A percentile compares a stretch with the other conserved stretches of the same genome.
phyloP scores from a whole-genome alignment of 129 eudicot genomes.

The Flaveria bidentis region DNA sequence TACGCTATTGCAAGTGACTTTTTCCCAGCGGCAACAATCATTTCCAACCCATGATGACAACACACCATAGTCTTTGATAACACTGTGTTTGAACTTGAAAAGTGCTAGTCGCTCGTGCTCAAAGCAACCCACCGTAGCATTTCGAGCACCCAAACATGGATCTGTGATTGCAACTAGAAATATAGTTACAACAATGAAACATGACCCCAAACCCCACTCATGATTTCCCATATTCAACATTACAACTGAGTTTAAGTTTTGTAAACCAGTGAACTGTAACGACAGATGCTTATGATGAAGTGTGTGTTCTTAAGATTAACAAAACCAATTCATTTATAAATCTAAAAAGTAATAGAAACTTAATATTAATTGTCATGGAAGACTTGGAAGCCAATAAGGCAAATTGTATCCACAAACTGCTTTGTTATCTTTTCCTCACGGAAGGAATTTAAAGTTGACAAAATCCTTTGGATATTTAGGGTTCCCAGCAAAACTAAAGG shows the following conservation, averaged over 20 bases:
- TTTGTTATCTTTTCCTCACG: no score
- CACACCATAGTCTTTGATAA: neutral
- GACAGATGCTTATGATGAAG: neutral
- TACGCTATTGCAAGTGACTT: neutral
- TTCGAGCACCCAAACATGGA: neutral
- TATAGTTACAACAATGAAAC: neutral
- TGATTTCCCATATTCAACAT: neutral
- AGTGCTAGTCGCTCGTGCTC: slow-evolving; percentile 6
- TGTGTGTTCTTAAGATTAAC: no score
- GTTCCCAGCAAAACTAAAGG: no score
- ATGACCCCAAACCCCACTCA: neutral
- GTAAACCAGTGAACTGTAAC: neutral
- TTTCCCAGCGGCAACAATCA: neutral
- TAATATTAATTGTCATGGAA: neutral
- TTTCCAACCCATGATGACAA: slow-evolving; percentile 1
- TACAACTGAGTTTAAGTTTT: neutral
- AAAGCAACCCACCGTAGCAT: neutral
- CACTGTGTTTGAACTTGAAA: slow-evolving; percentile 1
- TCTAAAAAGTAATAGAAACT: no score
- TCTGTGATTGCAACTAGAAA: neutral
- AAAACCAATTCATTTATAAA: no score
- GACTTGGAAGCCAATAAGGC: neutral
- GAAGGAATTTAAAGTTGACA: no score
- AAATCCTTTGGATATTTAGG: no score
- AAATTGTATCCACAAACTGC: no score